These are phyloP conservation scores for Cocos nucifera DNA, from an alignment of 176 grass and related monocot species.

Conservation along the genomic window DNA sequence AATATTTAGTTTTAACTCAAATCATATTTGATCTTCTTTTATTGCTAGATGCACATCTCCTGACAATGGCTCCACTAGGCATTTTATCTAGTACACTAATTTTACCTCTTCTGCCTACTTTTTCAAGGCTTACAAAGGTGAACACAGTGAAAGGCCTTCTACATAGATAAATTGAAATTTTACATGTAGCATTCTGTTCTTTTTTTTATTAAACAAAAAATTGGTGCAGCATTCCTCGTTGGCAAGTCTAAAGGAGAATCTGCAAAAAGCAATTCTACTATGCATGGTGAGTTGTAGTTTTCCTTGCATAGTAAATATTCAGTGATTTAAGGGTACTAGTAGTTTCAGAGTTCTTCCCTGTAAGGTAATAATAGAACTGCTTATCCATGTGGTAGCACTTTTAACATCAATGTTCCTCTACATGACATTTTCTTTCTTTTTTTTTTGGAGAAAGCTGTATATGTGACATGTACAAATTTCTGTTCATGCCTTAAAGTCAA, in stretches of 20 bases:
- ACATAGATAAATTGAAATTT: not conserved
- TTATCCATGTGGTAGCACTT: too few relatives aligned
- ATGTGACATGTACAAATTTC: too few relatives aligned
- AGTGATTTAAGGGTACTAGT: not conserved
- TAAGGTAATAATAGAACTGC: too few relatives aligned
- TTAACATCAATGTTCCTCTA: too few relatives aligned
- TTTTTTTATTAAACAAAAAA: not conserved
- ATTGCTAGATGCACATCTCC: conserved; percentile 4
- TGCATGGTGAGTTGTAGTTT: not conserved
- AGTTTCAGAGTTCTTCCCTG: not conserved
- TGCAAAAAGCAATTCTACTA: not conserved
- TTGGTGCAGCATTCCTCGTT: not conserved
- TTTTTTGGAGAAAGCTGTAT: too few relatives aligned
- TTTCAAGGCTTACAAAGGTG: conserved; percentile 6
- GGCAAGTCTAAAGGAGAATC: not conserved
- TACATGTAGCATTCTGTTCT: not conserved
- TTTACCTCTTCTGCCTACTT: conserved; percentile 3
- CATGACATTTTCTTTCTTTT: too few relatives aligned
- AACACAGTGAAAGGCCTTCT: not conserved
- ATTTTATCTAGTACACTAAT: conserved; percentile 4
- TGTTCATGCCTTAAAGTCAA: too few relatives aligned
- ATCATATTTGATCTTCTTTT: not conserved
- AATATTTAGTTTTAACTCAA: not conserved
- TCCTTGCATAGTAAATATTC: not conserved
- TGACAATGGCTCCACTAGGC: conserved; percentile 4